Percentiles rank a stretch among this genome's conserved stretches.
Conservation (phyloP, 352 stramenopile species). For the Pythium oligandrum region DNA sequence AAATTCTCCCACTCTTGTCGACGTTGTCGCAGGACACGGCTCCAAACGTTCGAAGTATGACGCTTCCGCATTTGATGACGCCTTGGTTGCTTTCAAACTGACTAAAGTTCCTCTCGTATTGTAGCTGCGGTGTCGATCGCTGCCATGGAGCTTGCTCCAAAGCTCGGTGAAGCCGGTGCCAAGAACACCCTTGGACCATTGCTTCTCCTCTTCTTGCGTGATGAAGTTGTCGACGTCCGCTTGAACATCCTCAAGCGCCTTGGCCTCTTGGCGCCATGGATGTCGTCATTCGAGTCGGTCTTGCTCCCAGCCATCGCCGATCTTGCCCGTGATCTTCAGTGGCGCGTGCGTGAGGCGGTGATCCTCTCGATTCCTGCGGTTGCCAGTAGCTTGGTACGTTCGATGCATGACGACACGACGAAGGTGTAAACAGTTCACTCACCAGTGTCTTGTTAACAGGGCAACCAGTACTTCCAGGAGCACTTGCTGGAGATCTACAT, state of each 20-base stretch:
- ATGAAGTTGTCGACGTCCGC: conserved; percentile 91
- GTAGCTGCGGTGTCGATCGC: conserved; percentile 74
- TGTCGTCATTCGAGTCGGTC: conserved; percentile 79
- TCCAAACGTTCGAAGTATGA: conserved; percentile 77
- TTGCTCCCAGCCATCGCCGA: conserved; percentile 86
- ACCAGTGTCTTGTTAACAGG: conserved; percentile 21
- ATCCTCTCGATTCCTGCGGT: conserved; percentile 89
- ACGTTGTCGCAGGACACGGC: conserved; percentile 91
- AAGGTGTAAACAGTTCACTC: no score
- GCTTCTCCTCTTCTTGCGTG: conserved; percentile 73
- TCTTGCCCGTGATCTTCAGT: conserved; percentile 91
- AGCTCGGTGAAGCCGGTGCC: conserved; percentile 88
- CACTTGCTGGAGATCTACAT: conserved; percentile 88
- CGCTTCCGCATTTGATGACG: neutral
- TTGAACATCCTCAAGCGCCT: conserved; percentile 94
- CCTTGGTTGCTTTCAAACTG: neutral
- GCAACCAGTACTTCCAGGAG: conserved; percentile 79
- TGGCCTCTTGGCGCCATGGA: conserved; percentile 87
- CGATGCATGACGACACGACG: conserved; percentile 5
- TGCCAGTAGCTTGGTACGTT: conserved; percentile 80
- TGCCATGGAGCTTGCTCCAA: conserved; percentile 91
- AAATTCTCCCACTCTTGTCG: conserved; percentile 89
- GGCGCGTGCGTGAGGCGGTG: conserved; percentile 91
- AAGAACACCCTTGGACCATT: conserved; percentile 80
- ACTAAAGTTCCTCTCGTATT: conserved; percentile 5